Evolutionary conservation across 2,329 filamentous ascomycete genomes (phyloP).

Genomic region (Eurotiales sp.): DNA sequence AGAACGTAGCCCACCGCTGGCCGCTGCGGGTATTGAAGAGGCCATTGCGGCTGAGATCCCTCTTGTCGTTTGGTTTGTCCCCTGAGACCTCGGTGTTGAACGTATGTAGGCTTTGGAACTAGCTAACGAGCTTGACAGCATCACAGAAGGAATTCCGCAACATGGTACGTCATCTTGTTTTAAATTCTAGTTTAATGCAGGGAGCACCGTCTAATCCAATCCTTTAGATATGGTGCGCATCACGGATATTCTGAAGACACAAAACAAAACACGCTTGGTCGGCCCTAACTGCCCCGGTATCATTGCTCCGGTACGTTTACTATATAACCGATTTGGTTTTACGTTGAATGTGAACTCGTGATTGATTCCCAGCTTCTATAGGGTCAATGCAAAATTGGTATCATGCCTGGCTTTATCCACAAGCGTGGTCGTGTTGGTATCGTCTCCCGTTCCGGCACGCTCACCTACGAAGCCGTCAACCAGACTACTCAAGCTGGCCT

Average conservation of each 20-base stretch:
- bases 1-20: constrained; percentile 70
- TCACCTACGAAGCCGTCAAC: constrained; percentile 99
- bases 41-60: constrained; percentile 89
- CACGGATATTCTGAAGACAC: constrained; percentile 94
- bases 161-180: constrained; percentile 63
- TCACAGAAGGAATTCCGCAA: constrained; percentile 96
- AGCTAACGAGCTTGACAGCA: constrained; percentile 42
- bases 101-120: constrained; percentile 1
- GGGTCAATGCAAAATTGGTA: constrained; percentile 99
- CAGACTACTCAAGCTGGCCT: constrained; percentile 97
- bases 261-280: constrained; percentile 93
- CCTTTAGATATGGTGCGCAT: constrained; percentile 92
- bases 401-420: constrained; percentile 99
- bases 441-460: constrained; percentile 94
- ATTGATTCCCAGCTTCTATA: constrained; percentile 25
- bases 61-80: constrained; percentile 74
- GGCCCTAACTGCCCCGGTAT: constrained; percentile 98
- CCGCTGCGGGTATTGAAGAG: constrained; percentile 94
- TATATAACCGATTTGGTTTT: neutral
- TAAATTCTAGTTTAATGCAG: neutral
- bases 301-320: constrained; percentile 65
- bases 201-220: constrained; percentile 10
- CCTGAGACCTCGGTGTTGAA: constrained; percentile 1
- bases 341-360: neutral
- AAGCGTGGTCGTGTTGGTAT: constrained; percentile 98